Evolutionary conservation across 202 grass and related monocot species (phyloP), one percentile per base, ranked within the genome.

Genomic region (Cymbopogon flexuosus): DNA sequence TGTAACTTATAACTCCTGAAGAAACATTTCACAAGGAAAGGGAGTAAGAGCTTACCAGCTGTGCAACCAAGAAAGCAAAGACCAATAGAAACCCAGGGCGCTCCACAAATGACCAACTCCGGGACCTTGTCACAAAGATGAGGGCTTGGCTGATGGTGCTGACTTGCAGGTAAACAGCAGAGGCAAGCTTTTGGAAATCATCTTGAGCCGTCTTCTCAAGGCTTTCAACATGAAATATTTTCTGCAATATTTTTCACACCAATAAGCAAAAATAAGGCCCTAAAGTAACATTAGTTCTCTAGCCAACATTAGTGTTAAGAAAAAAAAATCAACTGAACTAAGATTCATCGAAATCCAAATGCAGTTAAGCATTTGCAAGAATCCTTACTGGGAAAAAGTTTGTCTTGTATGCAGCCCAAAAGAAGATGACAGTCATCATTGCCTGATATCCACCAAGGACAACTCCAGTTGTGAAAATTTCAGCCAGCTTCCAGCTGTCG

Each of bases 391-490:
- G 68, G 66, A 93, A 93, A 81, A 93, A 88, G 71, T 90, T 52
- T 34, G 91, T 93, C 62, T 90, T 79, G 49, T 90, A 80, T 21
- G 88, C 88, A 85, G 84, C 86, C 86, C 89, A 91, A 81, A 91
- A 94, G 84, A 94, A 94, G 64, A 94, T 84, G 12, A 94, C 92
- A 5, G 92, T 91, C 92, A 94, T 91, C 69, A 94, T 63, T 73
- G 92, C 92, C 60, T 89, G 83, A 74, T 94, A 94, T 62, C 84
- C 73, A 72, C 89, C 92, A 68, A 91, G 87, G 13, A 94, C 65
- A 33, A 94, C 46, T 81, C 92, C 92, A 13, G 92, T 94, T 11
- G 89, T 72, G 62, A 94, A 94, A 84, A 94, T 94, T 72, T 94
- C 92, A 52, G 78, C 62, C 42, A 94, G 75, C 66, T 94, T 94